These are phyloP conservation scores for Avena atlantica DNA, from an alignment of 176 grass and related monocot genomes.

Conservation along the genomic window DNA sequence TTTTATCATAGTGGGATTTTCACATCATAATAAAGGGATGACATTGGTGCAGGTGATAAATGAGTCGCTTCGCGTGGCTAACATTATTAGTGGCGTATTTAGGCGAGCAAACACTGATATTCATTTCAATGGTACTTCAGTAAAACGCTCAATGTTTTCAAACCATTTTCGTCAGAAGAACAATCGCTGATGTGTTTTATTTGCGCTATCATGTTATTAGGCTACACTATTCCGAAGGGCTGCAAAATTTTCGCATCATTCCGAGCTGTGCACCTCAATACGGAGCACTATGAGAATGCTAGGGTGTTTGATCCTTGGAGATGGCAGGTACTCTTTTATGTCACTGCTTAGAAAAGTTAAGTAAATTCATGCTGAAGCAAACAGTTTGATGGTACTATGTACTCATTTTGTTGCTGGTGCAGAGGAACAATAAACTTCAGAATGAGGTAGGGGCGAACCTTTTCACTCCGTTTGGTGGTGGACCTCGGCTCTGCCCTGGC, in stretches of 20 bases:
- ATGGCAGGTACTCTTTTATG: constrained; percentile 62
- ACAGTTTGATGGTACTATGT: neutral
- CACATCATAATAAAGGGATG: constrained; percentile 10
- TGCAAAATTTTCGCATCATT: constrained; percentile 96
- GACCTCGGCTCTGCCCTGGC: constrained; percentile 82
- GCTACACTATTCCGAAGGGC: constrained; percentile 90
- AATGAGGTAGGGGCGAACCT: constrained; percentile 55
- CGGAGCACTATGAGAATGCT: constrained; percentile 79
- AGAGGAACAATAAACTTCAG: constrained; percentile 69
- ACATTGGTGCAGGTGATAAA: constrained; percentile 77
- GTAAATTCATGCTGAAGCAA: neutral
- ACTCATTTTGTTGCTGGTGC: constrained; percentile 22
- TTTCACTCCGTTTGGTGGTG: constrained; percentile 89
- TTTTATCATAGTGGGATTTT: neutral
- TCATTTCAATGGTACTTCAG: constrained; percentile 78
- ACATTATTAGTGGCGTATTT: constrained; percentile 94
- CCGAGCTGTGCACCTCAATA: constrained; percentile 87
- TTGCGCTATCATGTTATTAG: constrained; percentile 45
- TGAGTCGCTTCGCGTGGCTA: constrained; percentile 94
- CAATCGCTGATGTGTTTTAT: constrained; percentile 18
- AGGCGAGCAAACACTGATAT: constrained; percentile 85
- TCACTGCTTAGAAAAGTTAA: constrained; percentile 13
- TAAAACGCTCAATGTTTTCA: neutral
- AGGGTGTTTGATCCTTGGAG: constrained; percentile 90
- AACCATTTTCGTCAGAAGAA: neutral